Percentiles rank a stretch among this genome's conserved stretches.
Conservation (phyloP, 495 filamentous ascomycete species). For the Aspergillus hancockii region DNA sequence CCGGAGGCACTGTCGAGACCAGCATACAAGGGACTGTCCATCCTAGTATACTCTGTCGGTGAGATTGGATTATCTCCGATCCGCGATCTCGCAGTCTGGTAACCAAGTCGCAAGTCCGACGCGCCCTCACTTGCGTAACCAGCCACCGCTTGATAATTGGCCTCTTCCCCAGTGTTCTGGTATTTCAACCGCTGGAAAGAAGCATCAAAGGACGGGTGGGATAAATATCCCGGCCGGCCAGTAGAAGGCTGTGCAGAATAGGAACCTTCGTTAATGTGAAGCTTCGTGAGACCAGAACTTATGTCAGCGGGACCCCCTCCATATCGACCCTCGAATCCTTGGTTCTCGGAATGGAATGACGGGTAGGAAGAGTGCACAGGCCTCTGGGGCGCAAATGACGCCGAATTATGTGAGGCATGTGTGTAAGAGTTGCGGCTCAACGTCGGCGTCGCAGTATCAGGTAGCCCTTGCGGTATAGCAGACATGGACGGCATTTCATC, state of each 20-base stretch:
- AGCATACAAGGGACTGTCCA: constrained; percentile 61
- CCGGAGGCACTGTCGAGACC: constrained; percentile 49
- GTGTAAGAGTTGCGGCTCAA: constrained; percentile 32
- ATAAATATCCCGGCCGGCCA: constrained; percentile 33
- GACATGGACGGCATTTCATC: constrained; percentile 36
- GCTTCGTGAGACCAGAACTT: constrained; percentile 30
- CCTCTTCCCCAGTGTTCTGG: constrained; percentile 28
- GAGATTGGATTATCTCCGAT: constrained; percentile 45
- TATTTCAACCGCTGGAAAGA: constrained; percentile 35
- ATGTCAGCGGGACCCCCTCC: constrained; percentile 35
- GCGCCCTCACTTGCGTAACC: constrained; percentile 28
- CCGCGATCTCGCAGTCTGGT: constrained; percentile 26
- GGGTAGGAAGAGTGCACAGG: constrained; percentile 37
- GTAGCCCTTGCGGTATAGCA: constrained; percentile 29
- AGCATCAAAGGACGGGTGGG: constrained; percentile 37
- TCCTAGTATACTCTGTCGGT: constrained; percentile 55
- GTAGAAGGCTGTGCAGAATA: constrained; percentile 20
- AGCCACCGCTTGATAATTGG: constrained; percentile 28
- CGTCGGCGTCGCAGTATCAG: constrained; percentile 33
- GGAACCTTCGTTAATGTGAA: constrained; percentile 38
- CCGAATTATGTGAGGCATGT: constrained; percentile 43
- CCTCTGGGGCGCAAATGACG: constrained; percentile 35
- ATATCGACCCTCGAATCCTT: constrained; percentile 36
- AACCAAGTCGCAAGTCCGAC: constrained; percentile 35
- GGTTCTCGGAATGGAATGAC: constrained; percentile 45